Evolutionary conservation across 371 early-diverging fungal species (phyloP).

Genomic region (Mortierella sp.): DNA sequence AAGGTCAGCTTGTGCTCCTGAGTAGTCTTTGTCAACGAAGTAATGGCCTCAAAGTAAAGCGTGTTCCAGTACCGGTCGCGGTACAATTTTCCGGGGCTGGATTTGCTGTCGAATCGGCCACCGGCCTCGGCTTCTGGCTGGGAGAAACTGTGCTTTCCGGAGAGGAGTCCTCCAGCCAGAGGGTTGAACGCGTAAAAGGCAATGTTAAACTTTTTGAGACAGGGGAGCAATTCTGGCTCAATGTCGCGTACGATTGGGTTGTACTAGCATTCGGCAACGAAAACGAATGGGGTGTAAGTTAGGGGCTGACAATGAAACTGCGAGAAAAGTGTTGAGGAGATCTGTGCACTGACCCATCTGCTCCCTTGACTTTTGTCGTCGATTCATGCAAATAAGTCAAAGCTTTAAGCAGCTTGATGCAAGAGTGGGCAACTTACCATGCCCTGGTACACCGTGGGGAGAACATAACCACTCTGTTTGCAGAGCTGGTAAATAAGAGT

Average conservation of each 20-base stretch:
- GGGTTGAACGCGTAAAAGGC: conserved; percentile 73
- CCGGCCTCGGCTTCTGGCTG: conserved; percentile 38
- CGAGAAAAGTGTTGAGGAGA: neutral
- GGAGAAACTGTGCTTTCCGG: conserved; percentile 59
- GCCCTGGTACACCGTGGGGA: conserved; percentile 66
- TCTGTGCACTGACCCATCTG: neutral
- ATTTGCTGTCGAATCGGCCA: conserved; percentile 46
- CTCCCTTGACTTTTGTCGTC: neutral
- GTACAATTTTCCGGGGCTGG: conserved; percentile 59
- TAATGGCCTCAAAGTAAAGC: conserved; percentile 64
- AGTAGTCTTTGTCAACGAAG: conserved; percentile 54
- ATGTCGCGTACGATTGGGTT: conserved; percentile 73
- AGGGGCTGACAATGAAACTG: neutral
- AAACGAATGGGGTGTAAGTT: neutral
- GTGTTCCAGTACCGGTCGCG: conserved; percentile 71
- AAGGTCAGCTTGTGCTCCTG: conserved; percentile 57
- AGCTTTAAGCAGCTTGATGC: too few relatives aligned
- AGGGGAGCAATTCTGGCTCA: conserved; percentile 71
- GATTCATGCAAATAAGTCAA: neutral
- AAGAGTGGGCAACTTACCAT: conserved; percentile 37
- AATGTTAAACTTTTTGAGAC: conserved; percentile 67
- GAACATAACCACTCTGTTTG: conserved; percentile 59
- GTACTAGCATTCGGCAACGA: conserved; percentile 57
- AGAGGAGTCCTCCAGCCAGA: conserved; percentile 70
- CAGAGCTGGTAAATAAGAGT: conserved; percentile 61